Percentiles rank a stretch among this genome's conserved stretches.
These are phyloP conservation scores for Stellera chamaejasme DNA, from an alignment of 345 rosid genomes.

Conservation along the genomic window DNA sequence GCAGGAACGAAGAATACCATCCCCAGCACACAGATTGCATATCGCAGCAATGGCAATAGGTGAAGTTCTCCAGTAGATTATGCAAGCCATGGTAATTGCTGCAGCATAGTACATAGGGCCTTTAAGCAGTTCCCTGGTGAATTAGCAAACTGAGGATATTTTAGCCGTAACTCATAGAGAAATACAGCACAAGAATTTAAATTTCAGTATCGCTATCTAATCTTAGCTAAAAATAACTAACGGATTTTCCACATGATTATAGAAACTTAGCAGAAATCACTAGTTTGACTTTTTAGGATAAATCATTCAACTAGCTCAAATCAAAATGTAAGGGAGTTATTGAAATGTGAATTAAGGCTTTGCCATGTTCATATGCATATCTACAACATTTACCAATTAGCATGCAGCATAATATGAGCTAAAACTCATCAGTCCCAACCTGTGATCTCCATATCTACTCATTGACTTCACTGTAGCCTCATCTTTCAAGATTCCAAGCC, in stretches of 20 bases:
- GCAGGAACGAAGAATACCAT: constrained; percentile 39
- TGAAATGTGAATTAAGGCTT: neutral
- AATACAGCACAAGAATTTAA: too few species aligned
- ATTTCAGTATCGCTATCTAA: too few species aligned
- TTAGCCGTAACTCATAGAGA: neutral
- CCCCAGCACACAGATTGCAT: constrained; percentile 98
- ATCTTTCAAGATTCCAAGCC: constrained; percentile 69
- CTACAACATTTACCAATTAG: neutral
- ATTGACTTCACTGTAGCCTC: constrained; percentile 88
- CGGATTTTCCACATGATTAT: too few species aligned
- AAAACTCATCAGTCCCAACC: constrained; percentile 31
- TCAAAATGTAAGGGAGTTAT: neutral
- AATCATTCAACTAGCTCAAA: neutral
- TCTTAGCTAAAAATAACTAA: too few species aligned
- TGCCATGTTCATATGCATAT: neutral
- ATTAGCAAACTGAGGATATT: constrained; percentile 13
- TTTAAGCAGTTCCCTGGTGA: constrained; percentile 81
- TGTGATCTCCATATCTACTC: constrained; percentile 87
- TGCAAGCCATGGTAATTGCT: constrained; percentile 49
- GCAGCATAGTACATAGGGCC: constrained; percentile 81
- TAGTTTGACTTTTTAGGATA: neutral
- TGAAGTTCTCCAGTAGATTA: constrained; percentile 70
- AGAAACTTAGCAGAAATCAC: too few species aligned
- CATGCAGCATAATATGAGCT: neutral
- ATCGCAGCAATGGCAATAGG: constrained; percentile 68